These are phyloP conservation scores for Pascua sp. DNA, from an alignment of 1,284 basidiomycete species.

Conservation along the genomic window DNA sequence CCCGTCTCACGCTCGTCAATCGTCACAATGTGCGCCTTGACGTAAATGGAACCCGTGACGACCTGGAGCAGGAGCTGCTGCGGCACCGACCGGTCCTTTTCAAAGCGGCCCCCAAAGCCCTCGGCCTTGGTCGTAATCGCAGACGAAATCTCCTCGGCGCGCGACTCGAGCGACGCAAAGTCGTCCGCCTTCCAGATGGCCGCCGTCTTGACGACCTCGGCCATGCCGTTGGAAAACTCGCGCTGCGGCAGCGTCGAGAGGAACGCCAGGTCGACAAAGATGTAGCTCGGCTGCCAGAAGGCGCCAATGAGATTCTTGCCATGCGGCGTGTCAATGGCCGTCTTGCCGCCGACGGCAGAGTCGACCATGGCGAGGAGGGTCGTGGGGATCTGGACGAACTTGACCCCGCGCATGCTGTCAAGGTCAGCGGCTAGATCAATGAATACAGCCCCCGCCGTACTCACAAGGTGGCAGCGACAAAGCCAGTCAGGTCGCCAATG, in stretches of 20 bases:
- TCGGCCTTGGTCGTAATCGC: conserved; percentile 60
- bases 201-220: conserved; percentile 97
- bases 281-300: conserved; percentile 96
- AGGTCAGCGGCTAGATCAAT: conserved; percentile 4
- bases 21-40: conserved; percentile 92
- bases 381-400: conserved; percentile 93
- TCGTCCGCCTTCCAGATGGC: conserved; percentile 90
- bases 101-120: conserved; percentile 64
- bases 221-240: conserved; percentile 98
- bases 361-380: conserved; percentile 98
- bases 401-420: conserved; percentile 76
- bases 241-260: conserved; percentile 86
- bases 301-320: conserved; percentile 98
- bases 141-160: conserved; percentile 74
- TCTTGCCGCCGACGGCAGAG: conserved; percentile 95
- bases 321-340: conserved; percentile 92
- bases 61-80: conserved; percentile 67
- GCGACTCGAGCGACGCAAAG: conserved; percentile 79
- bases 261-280: conserved; percentile 97
- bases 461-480: conserved; percentile 96
- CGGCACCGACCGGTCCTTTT: conserved; percentile 65
- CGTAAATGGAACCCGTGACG: conserved; percentile 80
- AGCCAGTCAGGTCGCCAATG: conserved; percentile 92
- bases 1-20: conserved; percentile 93
- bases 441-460: conserved; percentile 39